phyloP scores from a whole-genome alignment of 148 eudicot species.

The Arctostaphylos glauca region DNA sequence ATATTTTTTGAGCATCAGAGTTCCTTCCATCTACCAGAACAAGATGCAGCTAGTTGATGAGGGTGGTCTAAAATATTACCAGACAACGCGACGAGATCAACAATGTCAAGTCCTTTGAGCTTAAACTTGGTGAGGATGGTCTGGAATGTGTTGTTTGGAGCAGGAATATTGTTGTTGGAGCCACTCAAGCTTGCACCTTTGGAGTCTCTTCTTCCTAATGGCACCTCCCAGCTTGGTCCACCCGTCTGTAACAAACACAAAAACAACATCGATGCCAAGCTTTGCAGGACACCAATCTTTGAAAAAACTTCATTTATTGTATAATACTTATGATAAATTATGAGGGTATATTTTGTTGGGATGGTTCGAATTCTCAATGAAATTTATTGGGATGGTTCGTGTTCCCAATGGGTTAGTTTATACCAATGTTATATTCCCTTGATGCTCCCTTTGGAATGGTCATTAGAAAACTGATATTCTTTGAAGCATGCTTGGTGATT shows the following conservation, averaged over 20 bases:
- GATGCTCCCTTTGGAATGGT: no score
- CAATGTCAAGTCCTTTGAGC: conserved; percentile 63
- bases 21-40: background rate
- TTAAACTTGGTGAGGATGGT: conserved; percentile 84
- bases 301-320: background rate
- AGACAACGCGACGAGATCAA: conserved; percentile 85
- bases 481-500: no score
- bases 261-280: background rate
- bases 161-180: conserved; percentile 86
- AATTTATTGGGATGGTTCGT: no score
- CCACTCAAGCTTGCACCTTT: conserved; percentile 75
- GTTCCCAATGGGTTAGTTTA: no score
- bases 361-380: no score
- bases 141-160: conserved; percentile 87
- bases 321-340: no score
- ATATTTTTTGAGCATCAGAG: background rate
- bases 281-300: background rate
- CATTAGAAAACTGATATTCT: no score
- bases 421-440: no score
- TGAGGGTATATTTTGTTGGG: no score
- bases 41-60: background rate
- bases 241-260: conserved; percentile 43
- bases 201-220: conserved; percentile 84
- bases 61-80: conserved; percentile 34
- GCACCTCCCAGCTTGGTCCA: conserved; percentile 87